Percentiles rank a stretch among this genome's conserved stretches.
These are phyloP conservation scores for Tolypocladium ophioglossoides DNA, from an alignment of 2,329 filamentous ascomycete species.

Conservation along the genomic window DNA sequence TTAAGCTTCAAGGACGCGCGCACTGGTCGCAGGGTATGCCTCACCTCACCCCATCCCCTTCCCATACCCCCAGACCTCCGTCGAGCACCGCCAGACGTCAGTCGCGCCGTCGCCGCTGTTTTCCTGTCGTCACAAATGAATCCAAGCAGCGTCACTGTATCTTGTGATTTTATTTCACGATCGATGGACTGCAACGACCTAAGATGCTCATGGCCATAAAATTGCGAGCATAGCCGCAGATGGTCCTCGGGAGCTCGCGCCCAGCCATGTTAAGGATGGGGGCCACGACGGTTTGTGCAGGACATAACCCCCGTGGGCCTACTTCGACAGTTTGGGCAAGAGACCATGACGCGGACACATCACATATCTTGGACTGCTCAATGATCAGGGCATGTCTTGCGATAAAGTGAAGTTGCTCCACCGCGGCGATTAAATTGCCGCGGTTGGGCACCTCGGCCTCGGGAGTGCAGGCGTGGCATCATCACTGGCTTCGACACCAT, in stretches of 20 bases:
- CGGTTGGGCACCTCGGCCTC: neutral
- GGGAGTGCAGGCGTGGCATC: neutral
- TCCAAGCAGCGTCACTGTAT: slow-evolving; percentile 6
- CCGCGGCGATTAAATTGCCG: slow-evolving; percentile 1
- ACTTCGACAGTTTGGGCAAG: neutral
- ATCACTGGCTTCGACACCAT: neutral
- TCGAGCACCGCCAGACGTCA: neutral
- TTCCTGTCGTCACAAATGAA: slow-evolving; percentile 2
- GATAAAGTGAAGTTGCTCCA: slow-evolving; percentile 5
- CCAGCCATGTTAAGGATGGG: neutral
- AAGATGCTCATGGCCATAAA: neutral
- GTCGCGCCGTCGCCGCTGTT: slow-evolving; percentile 2
- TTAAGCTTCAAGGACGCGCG: slow-evolving; percentile 11
- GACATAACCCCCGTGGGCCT: slow-evolving; percentile 1
- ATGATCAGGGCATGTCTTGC: slow-evolving; percentile 1
- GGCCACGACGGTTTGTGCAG: neutral
- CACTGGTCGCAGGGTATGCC: slow-evolving; percentile 22
- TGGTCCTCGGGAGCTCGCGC: neutral
- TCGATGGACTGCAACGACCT: slow-evolving; percentile 3
- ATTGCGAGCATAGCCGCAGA: slow-evolving; percentile 2
- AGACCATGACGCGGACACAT: slow-evolving; percentile 4
- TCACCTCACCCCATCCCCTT: slow-evolving; percentile 9
- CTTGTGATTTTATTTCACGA: slow-evolving; percentile 4
- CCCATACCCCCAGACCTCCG: slow-evolving; percentile 6
- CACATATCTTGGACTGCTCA: slow-evolving; percentile 4